phyloP scores from a whole-genome alignment of 108 stramenopile species.

The Cyclotella kingstonii region DNA sequence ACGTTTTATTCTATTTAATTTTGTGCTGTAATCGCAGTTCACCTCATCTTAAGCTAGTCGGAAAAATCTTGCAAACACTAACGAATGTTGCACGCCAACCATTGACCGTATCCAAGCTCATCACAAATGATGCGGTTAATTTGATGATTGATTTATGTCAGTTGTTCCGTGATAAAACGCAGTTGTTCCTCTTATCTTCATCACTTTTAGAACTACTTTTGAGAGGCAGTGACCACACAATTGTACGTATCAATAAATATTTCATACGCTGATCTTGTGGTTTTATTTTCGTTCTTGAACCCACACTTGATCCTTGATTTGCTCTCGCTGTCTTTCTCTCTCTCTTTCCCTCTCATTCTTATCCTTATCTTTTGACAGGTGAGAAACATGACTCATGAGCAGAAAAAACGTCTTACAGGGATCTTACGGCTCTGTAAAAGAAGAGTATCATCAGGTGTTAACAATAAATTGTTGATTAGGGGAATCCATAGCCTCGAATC shows the following conservation, averaged over 20 bases:
- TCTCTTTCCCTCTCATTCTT: neutral
- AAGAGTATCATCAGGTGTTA: conserved; percentile 3
- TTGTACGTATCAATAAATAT: neutral
- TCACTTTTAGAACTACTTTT: conserved; percentile 25
- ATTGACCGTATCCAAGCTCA: conserved; percentile 43
- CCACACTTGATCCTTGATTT: neutral
- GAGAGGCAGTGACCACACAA: neutral
- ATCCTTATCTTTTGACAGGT: neutral
- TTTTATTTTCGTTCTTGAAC: neutral
- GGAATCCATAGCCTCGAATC: conserved; percentile 26
- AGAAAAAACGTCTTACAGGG: conserved; percentile 15
- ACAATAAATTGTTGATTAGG: neutral
- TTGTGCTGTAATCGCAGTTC: conserved; percentile 85
- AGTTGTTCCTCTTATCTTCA: conserved; percentile 18
- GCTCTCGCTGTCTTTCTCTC: neutral
- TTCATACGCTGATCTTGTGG: too few species aligned
- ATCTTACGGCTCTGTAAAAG: conserved; percentile 20
- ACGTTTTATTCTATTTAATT: conserved; percentile 66
- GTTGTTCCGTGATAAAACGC: conserved; percentile 81
- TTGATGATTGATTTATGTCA: conserved; percentile 80
- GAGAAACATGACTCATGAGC: conserved; percentile 16
- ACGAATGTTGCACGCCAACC: conserved; percentile 68
- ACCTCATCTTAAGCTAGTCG: conserved; percentile 85
- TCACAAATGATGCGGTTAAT: conserved; percentile 46
- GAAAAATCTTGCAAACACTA: conserved; percentile 65